A percentile compares a stretch with the other conserved stretches of the same genome.
These are phyloP conservation scores for Dioszegia hungarica DNA, from an alignment of 768 basidiomycete species.

Conservation along the genomic window DNA sequence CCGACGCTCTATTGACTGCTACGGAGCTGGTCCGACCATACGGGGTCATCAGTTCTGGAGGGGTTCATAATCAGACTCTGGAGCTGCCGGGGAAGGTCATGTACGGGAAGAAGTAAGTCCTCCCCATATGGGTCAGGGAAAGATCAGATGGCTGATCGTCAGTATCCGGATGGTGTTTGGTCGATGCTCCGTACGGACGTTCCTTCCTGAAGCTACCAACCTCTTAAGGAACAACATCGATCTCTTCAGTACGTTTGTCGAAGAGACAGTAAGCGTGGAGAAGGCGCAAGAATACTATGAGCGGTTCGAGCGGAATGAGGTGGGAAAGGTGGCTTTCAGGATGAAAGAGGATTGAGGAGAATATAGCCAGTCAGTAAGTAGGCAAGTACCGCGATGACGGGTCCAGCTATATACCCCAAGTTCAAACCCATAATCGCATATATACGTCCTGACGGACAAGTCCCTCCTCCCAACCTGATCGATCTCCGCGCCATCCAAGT, in stretches of 20 bases:
- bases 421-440: too few species aligned
- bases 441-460: too few species aligned
- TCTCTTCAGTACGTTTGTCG: conserved; percentile 30
- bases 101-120: conserved; percentile 44
- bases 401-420: too few species aligned
- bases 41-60: conserved; percentile 44
- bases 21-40: conserved; percentile 44
- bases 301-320: conserved; percentile 41
- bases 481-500: too few species aligned
- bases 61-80: conserved; percentile 34
- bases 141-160: neutral
- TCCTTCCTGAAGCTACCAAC: conserved; percentile 23
- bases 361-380: too few species aligned
- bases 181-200: conserved; percentile 30
- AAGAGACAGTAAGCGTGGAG: conserved; percentile 26
- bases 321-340: conserved; percentile 44
- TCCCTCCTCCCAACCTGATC: too few species aligned
- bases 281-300: conserved; percentile 40
- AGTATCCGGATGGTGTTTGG: conserved; percentile 39
- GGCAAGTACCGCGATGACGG: too few species aligned
- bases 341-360: too few species aligned
- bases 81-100: conserved; percentile 24
- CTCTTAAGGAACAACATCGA: conserved; percentile 25
- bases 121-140: neutral
- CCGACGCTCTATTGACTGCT: conserved; percentile 38